phyloP scores from a whole-genome alignment of 805 yeast species.

The Candida ulmi region DNA sequence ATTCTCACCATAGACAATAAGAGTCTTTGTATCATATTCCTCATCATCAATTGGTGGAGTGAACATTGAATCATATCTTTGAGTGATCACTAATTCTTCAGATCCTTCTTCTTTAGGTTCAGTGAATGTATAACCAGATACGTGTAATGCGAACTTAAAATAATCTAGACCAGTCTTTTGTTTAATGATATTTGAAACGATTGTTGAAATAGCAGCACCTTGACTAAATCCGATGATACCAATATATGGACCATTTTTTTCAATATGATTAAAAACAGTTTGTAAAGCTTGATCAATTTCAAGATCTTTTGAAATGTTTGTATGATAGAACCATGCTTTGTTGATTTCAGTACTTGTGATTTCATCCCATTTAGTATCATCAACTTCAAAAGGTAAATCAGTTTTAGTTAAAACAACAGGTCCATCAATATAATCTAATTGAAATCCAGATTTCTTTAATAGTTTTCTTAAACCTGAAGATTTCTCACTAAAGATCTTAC shows the following conservation, averaged over 20 bases:
- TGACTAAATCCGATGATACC: conserved; percentile 92
- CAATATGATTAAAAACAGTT: conserved; percentile 42
- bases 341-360: conserved; percentile 41
- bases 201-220: conserved; percentile 85
- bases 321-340: conserved; percentile 75
- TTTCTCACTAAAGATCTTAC: conserved; percentile 78
- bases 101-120: conserved; percentile 29
- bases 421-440: conserved; percentile 73
- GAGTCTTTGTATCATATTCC: conserved; percentile 34
- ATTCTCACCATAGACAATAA: conserved; percentile 80
- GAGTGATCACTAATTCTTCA: conserved; percentile 30
- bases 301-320: conserved; percentile 39
- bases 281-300: conserved; percentile 48
- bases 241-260: conserved; percentile 72
- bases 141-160: conserved; percentile 69
- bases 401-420: conserved; percentile 61
- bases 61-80: conserved; percentile 28
- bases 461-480: conserved; percentile 84
- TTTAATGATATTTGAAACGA: conserved; percentile 55
- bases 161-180: conserved; percentile 26
- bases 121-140: conserved; percentile 59
- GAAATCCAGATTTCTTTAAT: conserved; percentile 57
- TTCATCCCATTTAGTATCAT: conserved; percentile 44
- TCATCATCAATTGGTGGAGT: conserved; percentile 21
- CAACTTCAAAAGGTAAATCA: conserved; percentile 70